Base-by-base conservation (phyloP, 1,284 basidiomycete genomes). In the Sanghuangporus baumii region DNA sequence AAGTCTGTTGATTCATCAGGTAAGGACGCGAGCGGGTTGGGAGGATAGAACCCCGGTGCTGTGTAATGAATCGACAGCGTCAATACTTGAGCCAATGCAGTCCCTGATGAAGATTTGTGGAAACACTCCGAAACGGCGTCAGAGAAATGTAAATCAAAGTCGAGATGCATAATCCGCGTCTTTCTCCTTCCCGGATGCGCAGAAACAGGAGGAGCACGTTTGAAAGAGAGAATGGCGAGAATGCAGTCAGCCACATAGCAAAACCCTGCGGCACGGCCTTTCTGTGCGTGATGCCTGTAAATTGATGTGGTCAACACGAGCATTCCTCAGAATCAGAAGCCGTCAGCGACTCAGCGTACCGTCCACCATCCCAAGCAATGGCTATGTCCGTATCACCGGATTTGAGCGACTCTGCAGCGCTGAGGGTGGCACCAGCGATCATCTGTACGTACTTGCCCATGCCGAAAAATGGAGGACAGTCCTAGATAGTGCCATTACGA, bases 211-310 rank as follows among this genome's bases (percentile, higher is more conserved):
- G 66, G 60, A 11, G 65, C 26, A 71, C 66, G 36, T 79, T 81
- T 85, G 52, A 89, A 77, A 3, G 78, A 73, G 48, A 91, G 78
- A 59, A 96, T 85, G 0, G 90, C 89, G 0, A 98, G 81, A 2
- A 94, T 85, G 60, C 89, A 88, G 72, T 98, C 96, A 3, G 94
- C 93, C 34, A 97, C 87, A 72, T 97, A 98, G 76, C 95, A 98
- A 74, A 94, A 98, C 0, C 95, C 96, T 2, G 90, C 86, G 0
- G 93, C 93, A 57, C 78, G 79, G 0, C 82, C 78, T 71, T 89
- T 89, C 59, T 84, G 84, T 0, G 89, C 88, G 67, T 94, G 92
- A 67, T 93, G 92, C 70, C 91, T 88, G 61, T 6, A 20, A 1
- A 56, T 20, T 54, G 16, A 20, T n/a, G 12, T 20, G 23, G 56